A percentile compares a stretch with the other conserved stretches of the same genome.
phyloP scores from a whole-genome alignment of 805 yeast genomes.

The Myxozyma kluyveri region DNA sequence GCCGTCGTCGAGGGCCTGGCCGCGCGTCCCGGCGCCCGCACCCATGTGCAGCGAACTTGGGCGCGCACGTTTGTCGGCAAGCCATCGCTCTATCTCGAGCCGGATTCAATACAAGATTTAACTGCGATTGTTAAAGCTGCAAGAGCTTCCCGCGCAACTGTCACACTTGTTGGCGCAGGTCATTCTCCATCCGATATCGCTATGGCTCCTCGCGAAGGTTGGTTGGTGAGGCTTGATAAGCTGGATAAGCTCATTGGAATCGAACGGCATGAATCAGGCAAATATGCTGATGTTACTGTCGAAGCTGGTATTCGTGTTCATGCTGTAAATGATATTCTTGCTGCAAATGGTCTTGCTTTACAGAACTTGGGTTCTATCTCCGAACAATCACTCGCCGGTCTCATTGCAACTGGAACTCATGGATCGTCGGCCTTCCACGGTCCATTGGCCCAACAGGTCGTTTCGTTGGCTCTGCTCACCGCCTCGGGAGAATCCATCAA shows the following conservation, averaged over 20 bases:
- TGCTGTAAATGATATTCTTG: constrained; percentile 68
- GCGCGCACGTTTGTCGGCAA: constrained; percentile 80
- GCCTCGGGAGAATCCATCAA: constrained; percentile 70
- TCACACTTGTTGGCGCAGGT: constrained; percentile 87
- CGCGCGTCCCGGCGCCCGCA: constrained; percentile 39
- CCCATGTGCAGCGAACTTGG: constrained; percentile 66
- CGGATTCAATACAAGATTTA: constrained; percentile 66
- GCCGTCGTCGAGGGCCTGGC: background rate
- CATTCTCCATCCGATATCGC: constrained; percentile 93
- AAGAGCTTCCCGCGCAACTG: constrained; percentile 53
- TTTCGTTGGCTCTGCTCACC: constrained; percentile 68
- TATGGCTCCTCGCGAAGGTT: constrained; percentile 63
- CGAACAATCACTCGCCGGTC: constrained; percentile 93
- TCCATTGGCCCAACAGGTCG: constrained; percentile 81
- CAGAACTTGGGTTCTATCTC: constrained; percentile 92
- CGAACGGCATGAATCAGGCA: constrained; percentile 52
- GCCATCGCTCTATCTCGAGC: constrained; percentile 80
- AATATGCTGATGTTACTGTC: constrained; percentile 85
- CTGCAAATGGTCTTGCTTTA: constrained; percentile 64
- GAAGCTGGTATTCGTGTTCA: constrained; percentile 86
- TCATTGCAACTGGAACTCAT: constrained; percentile 94
- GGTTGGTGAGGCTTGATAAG: constrained; percentile 86
- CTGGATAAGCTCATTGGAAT: constrained; percentile 32
- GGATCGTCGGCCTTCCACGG: constrained; percentile 95
- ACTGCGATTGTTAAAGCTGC: constrained; percentile 66